A percentile compares a stretch with the other conserved stretches of the same genome.
phyloP scores from a whole-genome alignment of 2,329 filamentous ascomycete genomes.

The Colletotrichum ledebouriae region DNA sequence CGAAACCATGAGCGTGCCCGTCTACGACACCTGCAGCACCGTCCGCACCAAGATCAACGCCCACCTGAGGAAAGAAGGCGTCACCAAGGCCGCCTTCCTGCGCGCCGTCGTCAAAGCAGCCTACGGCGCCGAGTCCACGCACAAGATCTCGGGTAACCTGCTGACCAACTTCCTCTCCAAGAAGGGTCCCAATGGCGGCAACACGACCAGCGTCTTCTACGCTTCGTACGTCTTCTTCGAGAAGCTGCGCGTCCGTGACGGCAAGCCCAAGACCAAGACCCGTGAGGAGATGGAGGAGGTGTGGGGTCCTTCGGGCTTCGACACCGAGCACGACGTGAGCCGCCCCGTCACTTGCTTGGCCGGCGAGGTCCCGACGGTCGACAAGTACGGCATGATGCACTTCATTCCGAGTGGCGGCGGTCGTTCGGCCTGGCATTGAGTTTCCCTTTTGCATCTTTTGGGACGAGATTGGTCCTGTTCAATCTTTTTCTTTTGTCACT shows the following conservation, averaged over 20 bases:
- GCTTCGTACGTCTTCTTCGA: conserved; percentile 71
- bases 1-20: conserved; percentile 37
- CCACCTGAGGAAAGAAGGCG: conserved; percentile 61
- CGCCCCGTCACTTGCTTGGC: background rate
- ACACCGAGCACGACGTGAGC: conserved; percentile 27
- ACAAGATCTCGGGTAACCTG: conserved; percentile 58
- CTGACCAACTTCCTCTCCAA: conserved; percentile 64
- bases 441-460: too few relatives aligned
- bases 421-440: background rate
- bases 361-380: conserved; percentile 34
- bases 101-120: conserved; percentile 60
- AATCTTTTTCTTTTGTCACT: too few relatives aligned
- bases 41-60: conserved; percentile 62
- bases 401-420: background rate
- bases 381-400: conserved; percentile 44
- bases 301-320: conserved; percentile 48
- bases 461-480: too few relatives aligned
- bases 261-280: conserved; percentile 65
- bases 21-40: conserved; percentile 50
- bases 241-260: conserved; percentile 65
- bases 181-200: conserved; percentile 62
- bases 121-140: conserved; percentile 49
- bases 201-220: conserved; percentile 64
- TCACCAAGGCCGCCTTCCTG: conserved; percentile 66
- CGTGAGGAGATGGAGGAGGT: conserved; percentile 64